Evolutionary conservation across 306 rosid genomes (phyloP).

Genomic region (Myrica gale): DNA sequence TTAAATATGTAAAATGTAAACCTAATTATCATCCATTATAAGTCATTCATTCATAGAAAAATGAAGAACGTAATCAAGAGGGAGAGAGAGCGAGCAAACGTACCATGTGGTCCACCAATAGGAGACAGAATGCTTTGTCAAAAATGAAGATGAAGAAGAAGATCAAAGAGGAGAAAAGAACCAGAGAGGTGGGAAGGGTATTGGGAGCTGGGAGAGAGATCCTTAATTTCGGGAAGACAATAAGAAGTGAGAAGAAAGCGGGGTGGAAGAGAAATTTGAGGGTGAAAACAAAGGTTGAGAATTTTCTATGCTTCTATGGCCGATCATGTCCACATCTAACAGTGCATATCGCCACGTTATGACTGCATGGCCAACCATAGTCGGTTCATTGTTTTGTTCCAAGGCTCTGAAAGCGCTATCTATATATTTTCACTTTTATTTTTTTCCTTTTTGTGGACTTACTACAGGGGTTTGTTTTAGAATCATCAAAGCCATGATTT

Average conservation of each 20-base stretch:
- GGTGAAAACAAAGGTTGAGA: conserved; percentile 59
- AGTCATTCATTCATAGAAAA: conserved; percentile 12
- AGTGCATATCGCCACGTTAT: not conserved
- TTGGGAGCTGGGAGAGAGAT: conserved; percentile 44
- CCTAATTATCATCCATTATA: not conserved
- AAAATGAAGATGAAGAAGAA: conserved; percentile 46
- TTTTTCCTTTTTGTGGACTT: not conserved
- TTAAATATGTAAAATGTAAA: not conserved
- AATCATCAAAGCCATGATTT: not conserved
- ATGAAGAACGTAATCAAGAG: not conserved
- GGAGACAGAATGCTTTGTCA: conserved; percentile 23
- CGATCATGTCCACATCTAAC: conserved; percentile 25
- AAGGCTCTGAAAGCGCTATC: too few relatives aligned
- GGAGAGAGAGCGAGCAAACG: conserved; percentile 22
- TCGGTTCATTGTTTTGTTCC: not conserved
- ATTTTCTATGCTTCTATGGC: conserved; percentile 27
- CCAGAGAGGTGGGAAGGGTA: conserved; percentile 35
- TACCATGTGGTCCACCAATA: conserved; percentile 60
- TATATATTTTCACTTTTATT: not conserved
- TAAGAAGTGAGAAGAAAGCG: conserved; percentile 52
- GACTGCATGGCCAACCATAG: not conserved
- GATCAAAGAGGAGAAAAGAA: conserved; percentile 29
- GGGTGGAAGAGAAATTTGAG: conserved; percentile 58
- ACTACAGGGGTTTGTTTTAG: not conserved
- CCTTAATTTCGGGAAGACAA: conserved; percentile 50